Conservation (phyloP, 2,329 filamentous ascomycete genomes). For the Diaporthe vaccinii region DNA sequence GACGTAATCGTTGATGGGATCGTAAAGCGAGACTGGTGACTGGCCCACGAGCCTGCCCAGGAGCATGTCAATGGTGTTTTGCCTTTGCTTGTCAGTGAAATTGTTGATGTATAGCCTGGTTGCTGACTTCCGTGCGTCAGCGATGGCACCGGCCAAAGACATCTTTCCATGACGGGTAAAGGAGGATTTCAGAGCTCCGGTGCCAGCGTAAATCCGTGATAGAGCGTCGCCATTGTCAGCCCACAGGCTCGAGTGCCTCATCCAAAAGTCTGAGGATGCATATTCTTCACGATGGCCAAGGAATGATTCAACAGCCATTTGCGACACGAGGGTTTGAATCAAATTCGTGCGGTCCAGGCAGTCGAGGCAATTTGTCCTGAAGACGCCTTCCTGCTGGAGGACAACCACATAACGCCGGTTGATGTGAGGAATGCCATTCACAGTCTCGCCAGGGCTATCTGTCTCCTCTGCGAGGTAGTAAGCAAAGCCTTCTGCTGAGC, state of each 20-base stretch:
- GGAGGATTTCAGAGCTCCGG: slow-evolving; percentile 93
- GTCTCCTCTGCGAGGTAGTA: slow-evolving; percentile 87
- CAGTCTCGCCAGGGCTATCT: slow-evolving; percentile 59
- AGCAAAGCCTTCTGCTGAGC: slow-evolving; percentile 89
- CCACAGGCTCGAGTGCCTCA: slow-evolving; percentile 93
- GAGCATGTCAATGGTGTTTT: slow-evolving; percentile 95
- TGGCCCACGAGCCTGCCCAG: slow-evolving; percentile 89
- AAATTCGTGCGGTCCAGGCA: slow-evolving; percentile 96
- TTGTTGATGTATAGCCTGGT: slow-evolving; percentile 98
- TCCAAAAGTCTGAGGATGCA: slow-evolving; percentile 87
- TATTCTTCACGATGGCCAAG: slow-evolving; percentile 78
- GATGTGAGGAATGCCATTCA: slow-evolving; percentile 55
- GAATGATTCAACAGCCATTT: slow-evolving; percentile 91
- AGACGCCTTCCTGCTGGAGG: slow-evolving; percentile 94
- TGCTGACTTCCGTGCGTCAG: slow-evolving; percentile 95
- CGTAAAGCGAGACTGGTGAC: slow-evolving; percentile 85
- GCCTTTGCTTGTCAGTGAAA: slow-evolving; percentile 91
- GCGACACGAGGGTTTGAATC: slow-evolving; percentile 94
- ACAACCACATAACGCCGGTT: slow-evolving; percentile 72
- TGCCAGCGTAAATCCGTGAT: slow-evolving; percentile 96
- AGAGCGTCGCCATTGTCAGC: slow-evolving; percentile 96
- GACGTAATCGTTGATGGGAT: slow-evolving; percentile 95
- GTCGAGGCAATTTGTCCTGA: slow-evolving; percentile 95
- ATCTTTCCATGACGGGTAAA: slow-evolving; percentile 96
- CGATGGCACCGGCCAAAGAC: slow-evolving; percentile 91